Base-by-base conservation (phyloP, 139 green algal species). In the Picochlorum sp. region DNA sequence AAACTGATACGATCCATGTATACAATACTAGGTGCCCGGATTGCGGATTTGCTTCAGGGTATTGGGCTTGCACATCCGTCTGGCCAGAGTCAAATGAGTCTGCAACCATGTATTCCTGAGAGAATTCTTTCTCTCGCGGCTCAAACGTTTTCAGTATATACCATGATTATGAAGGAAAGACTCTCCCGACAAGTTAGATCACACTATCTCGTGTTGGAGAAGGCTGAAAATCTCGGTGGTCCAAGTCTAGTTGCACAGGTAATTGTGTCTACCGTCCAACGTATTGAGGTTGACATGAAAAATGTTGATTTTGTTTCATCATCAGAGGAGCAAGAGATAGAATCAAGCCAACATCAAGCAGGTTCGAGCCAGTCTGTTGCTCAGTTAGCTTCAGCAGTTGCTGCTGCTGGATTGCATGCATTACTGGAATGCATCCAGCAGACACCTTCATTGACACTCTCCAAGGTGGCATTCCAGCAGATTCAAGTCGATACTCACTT, bases 401-500 rank as follows among this genome's bases (percentile, higher is more conserved):
- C n/a, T n/a, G n/a, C n/a, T n/a, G n/a, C n/a, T n/a, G n/a, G n/a
- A n/a, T n/a, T n/a, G 14, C 12, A 35, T 51, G 7, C n/a, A 4
- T 26, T 24, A 7, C 13, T 37, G 16, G 36, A 31, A 22, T 5
- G 14, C 20, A n/a, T 59, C 52, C 12, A 29, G 12, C 25, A 29
- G 55, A 61, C 14, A 13, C 16, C 16, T 12, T 50, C 25, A 13
- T 13, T 49, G 16, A 20, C 7, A 13, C 24, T 50, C 24, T 51
- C 39, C 24, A 50, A 51, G 31, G 25, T 14, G 18, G 55, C 32
- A 50, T 61, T 61, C 49, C 55, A 61, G 25, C 55, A 61, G 33
- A 59, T 94, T 39, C 86, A 94, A 66, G 64, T 94, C 36, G 86
- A 95, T 65, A 73, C 77, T 26, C 70, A 84, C 50, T 89, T 80